A percentile compares a stretch with the other conserved stretches of the same genome.
These are phyloP conservation scores for Zygoascus sp. DNA, from an alignment of 1,139 yeast genomes.

Conservation along the genomic window DNA sequence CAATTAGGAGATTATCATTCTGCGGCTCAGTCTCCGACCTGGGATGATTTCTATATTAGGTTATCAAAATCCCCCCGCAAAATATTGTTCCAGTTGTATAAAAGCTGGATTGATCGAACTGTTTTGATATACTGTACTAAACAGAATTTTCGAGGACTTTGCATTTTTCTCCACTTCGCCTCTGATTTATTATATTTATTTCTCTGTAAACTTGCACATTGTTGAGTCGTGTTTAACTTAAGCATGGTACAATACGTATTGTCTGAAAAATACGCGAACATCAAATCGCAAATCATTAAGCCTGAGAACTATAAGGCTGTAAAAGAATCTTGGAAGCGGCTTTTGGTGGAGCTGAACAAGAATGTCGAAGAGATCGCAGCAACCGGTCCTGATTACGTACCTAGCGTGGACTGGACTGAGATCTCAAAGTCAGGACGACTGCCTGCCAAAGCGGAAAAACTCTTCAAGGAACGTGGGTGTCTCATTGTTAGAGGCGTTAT, in stretches of 20 bases:
- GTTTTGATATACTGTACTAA: too few species aligned
- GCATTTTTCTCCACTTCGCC: neutral
- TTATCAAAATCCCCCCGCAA: neutral
- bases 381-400: conserved; percentile 10
- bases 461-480: conserved; percentile 13
- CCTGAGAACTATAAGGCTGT: conserved; percentile 7
- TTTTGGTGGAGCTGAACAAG: conserved; percentile 3
- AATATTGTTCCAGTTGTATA: neutral
- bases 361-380: conserved; percentile 8
- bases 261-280: conserved; percentile 6
- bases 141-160: too few species aligned
- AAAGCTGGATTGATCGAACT: neutral
- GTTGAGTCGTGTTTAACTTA: too few species aligned
- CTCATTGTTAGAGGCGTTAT: conserved; percentile 12
- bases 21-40: neutral
- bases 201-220: too few species aligned
- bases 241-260: conserved; percentile 6
- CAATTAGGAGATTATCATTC: neutral
- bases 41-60: neutral
- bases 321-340: conserved; percentile 9
- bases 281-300: conserved; percentile 7
- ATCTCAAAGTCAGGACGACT: neutral
- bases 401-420: conserved; percentile 7
- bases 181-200: neutral
- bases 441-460: conserved; percentile 7